These are phyloP conservation scores for Crithidia sp. DNA, from an alignment of 208 protist genomes.

Conservation along the genomic window DNA sequence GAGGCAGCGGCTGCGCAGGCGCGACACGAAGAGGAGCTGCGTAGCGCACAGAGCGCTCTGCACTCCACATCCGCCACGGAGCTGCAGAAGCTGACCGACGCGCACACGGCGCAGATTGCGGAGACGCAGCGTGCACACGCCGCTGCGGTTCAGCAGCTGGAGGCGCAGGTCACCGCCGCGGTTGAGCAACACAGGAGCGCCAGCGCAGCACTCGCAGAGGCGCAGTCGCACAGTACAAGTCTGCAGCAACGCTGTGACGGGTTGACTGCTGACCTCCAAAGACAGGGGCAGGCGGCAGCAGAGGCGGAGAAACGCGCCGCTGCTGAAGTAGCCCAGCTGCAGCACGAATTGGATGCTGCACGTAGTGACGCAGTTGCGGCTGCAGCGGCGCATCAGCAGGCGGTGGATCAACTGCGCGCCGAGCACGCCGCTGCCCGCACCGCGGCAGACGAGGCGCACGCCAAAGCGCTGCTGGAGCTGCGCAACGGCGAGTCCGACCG, in stretches of 20 bases:
- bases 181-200: slow-evolving; percentile 10
- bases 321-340: slow-evolving; percentile 30
- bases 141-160: slow-evolving; percentile 24
- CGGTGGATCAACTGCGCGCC: slow-evolving; percentile 26
- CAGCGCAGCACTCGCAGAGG: neutral
- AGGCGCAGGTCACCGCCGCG: slow-evolving; percentile 16
- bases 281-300: slow-evolving; percentile 20
- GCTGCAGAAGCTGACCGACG: slow-evolving; percentile 22
- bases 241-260: slow-evolving; percentile 20
- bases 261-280: slow-evolving; percentile 13
- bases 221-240: slow-evolving; percentile 5
- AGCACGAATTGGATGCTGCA: slow-evolving; percentile 21
- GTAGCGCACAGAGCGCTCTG: slow-evolving; percentile 10
- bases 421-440: slow-evolving; percentile 16
- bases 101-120: slow-evolving; percentile 36
- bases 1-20: slow-evolving; percentile 15
- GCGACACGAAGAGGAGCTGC: slow-evolving; percentile 19
- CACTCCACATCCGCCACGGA: slow-evolving; percentile 12
- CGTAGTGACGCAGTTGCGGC: slow-evolving; percentile 10
- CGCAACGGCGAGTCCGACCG: slow-evolving; percentile 13
- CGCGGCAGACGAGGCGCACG: slow-evolving; percentile 22
- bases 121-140: slow-evolving; percentile 25
- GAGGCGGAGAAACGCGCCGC: slow-evolving; percentile 30
- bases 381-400: slow-evolving; percentile 15
- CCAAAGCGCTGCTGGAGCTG: slow-evolving; percentile 18